Conservation (phyloP, 345 rosid species). For the Syzygium jambos region DNA sequence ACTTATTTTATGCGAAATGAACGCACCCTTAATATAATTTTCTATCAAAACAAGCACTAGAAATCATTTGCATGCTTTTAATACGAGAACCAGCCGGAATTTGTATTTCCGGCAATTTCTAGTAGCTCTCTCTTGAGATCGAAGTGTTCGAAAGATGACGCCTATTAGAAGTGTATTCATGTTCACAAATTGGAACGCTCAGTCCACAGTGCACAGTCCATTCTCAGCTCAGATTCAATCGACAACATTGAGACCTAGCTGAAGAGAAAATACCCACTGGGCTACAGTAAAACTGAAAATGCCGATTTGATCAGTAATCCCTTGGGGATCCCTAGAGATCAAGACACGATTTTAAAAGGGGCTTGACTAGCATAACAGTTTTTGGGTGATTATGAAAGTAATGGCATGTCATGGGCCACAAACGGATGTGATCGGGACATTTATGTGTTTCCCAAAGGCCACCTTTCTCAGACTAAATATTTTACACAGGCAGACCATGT, state of each 20-base stretch:
- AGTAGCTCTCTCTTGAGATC: neutral
- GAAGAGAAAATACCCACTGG: neutral
- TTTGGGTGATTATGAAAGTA: no score
- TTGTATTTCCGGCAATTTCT: neutral
- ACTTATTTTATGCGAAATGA: no score
- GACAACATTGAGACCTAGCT: neutral
- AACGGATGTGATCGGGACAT: neutral
- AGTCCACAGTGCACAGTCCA: accelerated
- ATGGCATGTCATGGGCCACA: neutral
- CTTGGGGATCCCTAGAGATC: neutral
- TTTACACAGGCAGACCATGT: neutral
- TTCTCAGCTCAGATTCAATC: neutral
- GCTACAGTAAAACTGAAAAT: neutral
- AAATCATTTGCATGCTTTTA: neutral
- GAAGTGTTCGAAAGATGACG: accelerated
- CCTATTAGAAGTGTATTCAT: neutral
- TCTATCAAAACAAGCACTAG: neutral
- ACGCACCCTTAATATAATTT: neutral
- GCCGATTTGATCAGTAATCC: neutral
- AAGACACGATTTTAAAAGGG: neutral
- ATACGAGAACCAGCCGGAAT: neutral
- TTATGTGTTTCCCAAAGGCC: neutral
- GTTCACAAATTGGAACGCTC: neutral
- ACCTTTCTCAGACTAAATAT: neutral
- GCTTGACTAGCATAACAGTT: no score